Evolutionary conservation across 164 flowering plant species (phyloP), one percentile per base, ranked within the genome.

Genomic region (Stephania cephalantha): DNA sequence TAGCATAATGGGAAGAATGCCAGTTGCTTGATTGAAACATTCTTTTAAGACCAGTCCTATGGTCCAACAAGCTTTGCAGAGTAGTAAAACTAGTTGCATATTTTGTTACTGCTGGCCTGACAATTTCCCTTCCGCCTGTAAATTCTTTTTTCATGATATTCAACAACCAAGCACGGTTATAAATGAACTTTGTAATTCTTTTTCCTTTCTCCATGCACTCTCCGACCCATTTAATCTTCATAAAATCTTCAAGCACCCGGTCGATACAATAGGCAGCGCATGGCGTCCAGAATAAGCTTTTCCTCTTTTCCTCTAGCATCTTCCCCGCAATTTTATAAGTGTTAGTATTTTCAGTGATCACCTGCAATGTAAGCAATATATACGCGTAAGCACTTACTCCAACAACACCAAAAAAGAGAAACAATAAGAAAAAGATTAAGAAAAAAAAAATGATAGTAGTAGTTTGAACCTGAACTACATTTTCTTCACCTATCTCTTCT

Each of bases 21-120:
- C 98, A 93, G 80, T 84, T 89, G 73, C 75, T 83, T 66, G 95
- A 93, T 46, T 85, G 90, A 75, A 93, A 89, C 93, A 93, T 80
- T 79, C 85, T 87, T 80, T 85, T 90, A 69, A 93, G 90, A 75
- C 82, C 81, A 69, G 73, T 76, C 79, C 85, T 87, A 52, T 89
- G 86, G 65, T 88, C 91, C 74, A 85, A 69, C 78, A 93, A 73
- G 79, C 83, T 84, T 68, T 86, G 89, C 73, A 90, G 74, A 65
- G 87, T 88, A 71, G 77, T 73, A 82, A 86, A 93, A 76, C 85
- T 82, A 70, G 96, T 79, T 46, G 90, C 85, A 77, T 70, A 79
- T 75, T 82, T 82, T 42, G 92, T 93, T 42, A 84, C 73, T 74
- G 88, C 83, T 30, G 92, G 88, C 79, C 81, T 83, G 71, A 93